phyloP scores from a whole-genome alignment of 148 eudicot species.

The Vaccinium macrocarpon region DNA sequence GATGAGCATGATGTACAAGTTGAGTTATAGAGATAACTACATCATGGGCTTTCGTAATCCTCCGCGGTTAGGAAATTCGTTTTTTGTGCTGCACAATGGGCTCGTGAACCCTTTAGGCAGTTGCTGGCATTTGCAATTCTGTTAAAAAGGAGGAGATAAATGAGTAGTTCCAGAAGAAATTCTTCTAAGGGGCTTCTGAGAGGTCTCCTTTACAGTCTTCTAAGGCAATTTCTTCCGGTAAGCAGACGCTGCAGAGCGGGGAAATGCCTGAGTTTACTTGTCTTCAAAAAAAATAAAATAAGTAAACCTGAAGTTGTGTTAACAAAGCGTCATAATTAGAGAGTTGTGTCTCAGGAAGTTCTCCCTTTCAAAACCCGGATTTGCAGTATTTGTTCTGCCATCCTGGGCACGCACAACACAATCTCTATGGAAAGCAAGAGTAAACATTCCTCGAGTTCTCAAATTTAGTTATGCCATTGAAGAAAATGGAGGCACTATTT shows the following conservation, averaged over 20 bases:
- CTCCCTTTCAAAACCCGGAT: too few relatives aligned
- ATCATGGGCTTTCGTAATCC: background rate
- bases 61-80: background rate
- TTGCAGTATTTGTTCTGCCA: too few relatives aligned
- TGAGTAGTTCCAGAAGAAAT: background rate
- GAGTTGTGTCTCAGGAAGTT: too few relatives aligned
- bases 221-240: background rate
- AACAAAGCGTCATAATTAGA: too few relatives aligned
- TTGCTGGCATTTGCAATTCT: background rate
- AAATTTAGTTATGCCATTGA: too few relatives aligned
- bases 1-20: too few relatives aligned
- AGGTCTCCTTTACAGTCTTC: background rate
- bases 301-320: background rate
- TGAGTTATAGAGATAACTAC: background rate
- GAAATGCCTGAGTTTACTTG: background rate
- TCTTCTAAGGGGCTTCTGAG: background rate
- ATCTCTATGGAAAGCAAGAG: too few relatives aligned
- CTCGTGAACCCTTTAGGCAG: background rate
- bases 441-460: too few relatives aligned
- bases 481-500: too few relatives aligned
- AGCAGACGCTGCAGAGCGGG: background rate
- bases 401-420: too few relatives aligned
- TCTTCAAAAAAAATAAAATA: background rate
- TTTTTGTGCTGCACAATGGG: background rate
- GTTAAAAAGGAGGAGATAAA: background rate